These are phyloP conservation scores for Globisporangium rhizosaccharum DNA, from an alignment of 352 stramenopile genomes.

Conservation along the genomic window DNA sequence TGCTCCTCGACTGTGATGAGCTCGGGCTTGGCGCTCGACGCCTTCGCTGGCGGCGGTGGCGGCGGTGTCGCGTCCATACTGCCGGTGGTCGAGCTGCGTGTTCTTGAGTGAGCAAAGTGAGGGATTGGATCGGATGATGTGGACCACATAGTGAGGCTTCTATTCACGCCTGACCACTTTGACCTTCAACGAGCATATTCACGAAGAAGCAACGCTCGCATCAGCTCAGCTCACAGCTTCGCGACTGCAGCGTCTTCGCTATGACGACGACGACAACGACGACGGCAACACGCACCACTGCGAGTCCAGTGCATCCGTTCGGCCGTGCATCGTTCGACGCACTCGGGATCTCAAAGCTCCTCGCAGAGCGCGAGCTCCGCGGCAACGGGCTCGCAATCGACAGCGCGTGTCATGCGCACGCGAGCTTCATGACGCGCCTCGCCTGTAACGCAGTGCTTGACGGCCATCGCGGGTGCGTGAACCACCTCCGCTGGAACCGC, in stretches of 20 bases:
- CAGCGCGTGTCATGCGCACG: conserved; percentile 47
- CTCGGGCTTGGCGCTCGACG: conserved; percentile 19
- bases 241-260: not conserved
- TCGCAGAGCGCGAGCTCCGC: conserved; percentile 47
- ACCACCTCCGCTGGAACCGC: conserved; percentile 81
- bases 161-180: no score
- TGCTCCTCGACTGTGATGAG: conserved; percentile 51
- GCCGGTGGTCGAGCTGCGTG: not conserved
- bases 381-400: conserved; percentile 43
- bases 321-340: not conserved
- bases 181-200: no score
- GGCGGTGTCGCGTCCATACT: not conserved
- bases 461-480: conserved; percentile 75
- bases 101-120: no score
- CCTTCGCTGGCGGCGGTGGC: not conserved
- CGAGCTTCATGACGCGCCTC: conserved; percentile 50
- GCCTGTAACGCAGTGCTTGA: conserved; percentile 46
- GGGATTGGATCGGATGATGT: no score
- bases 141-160: no score
- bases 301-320: not conserved
- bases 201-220: no score
- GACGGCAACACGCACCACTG: not conserved
- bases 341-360: conserved; percentile 25
- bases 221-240: not conserved
- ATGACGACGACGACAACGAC: not conserved